Evolutionary conservation across 768 basidiomycete species (phyloP).

Genomic region (Termitomyces sp.): DNA sequence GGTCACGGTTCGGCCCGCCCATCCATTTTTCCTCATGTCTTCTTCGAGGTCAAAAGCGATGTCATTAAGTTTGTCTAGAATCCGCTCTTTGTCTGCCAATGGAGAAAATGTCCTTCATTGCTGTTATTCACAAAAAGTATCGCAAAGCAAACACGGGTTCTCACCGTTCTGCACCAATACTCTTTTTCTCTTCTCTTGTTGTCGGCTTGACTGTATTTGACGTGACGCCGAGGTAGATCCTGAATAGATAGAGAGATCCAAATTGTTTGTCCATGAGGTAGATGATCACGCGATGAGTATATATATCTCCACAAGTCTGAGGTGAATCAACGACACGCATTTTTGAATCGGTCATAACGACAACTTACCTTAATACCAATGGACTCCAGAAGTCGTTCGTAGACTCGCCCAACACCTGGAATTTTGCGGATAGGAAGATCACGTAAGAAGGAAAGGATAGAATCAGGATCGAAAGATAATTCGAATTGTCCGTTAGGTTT

Average conservation of each 20-base stretch:
- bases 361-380: conserved; percentile 73
- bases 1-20: conserved; percentile 85
- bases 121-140: neutral
- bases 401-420: conserved; percentile 87
- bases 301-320: conserved; percentile 90
- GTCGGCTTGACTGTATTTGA: conserved; percentile 77
- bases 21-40: conserved; percentile 76
- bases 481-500: conserved; percentile 93
- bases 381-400: conserved; percentile 81
- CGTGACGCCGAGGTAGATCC: conserved; percentile 80
- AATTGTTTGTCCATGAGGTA: conserved; percentile 87
- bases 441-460: conserved; percentile 72
- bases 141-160: neutral
- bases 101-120: conserved; percentile 67
- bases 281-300: conserved; percentile 63
- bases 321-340: neutral
- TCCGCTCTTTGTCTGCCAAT: conserved; percentile 55
- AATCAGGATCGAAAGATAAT: conserved; percentile 57
- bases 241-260: conserved; percentile 69
- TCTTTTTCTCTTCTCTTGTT: conserved; percentile 80
- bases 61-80: conserved; percentile 73
- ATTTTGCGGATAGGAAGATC: conserved; percentile 83
- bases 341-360: neutral
- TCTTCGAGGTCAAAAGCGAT: conserved; percentile 76
- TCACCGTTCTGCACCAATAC: conserved; percentile 87